Evolutionary conservation across 2,329 filamentous ascomycete genomes (phyloP).

Genomic region (Clonostachys byssicola): DNA sequence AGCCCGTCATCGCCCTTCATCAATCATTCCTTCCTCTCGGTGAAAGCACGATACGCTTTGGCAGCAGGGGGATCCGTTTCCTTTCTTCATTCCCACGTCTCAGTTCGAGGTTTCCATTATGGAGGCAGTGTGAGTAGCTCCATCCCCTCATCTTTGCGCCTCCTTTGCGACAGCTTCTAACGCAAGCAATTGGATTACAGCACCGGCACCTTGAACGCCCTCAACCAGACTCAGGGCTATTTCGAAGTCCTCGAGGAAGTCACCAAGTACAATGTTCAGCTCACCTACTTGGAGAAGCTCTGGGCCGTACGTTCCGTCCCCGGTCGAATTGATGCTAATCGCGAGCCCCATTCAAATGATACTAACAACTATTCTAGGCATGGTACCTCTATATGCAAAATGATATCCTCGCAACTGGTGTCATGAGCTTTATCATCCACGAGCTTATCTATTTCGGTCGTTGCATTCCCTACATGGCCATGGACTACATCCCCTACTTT

Average conservation of each 20-base stretch:
- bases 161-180: background rate
- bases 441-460: conserved; percentile 93
- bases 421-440: conserved; percentile 96
- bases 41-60: no score
- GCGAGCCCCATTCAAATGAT: background rate
- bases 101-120: conserved; percentile 10
- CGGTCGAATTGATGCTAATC: background rate
- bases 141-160: background rate
- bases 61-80: no score
- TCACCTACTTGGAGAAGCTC: conserved; percentile 82
- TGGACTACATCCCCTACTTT: conserved; percentile 84
- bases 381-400: conserved; percentile 99
- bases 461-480: conserved; percentile 84
- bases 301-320: conserved; percentile 65
- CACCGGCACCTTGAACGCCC: conserved; percentile 44
- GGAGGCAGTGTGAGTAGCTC: conserved; percentile 22
- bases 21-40: no score
- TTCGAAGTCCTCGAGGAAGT: conserved; percentile 59
- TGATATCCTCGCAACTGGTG: conserved; percentile 90
- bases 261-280: conserved; percentile 72
- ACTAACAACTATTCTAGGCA: conserved; percentile 35
- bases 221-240: conserved; percentile 47
- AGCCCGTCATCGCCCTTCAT: no score
- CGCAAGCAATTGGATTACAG: conserved; percentile 22
- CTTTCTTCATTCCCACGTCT: no score